These are phyloP conservation scores for Epichloe sp. DNA, from an alignment of 2,329 filamentous ascomycete genomes.

Conservation along the genomic window DNA sequence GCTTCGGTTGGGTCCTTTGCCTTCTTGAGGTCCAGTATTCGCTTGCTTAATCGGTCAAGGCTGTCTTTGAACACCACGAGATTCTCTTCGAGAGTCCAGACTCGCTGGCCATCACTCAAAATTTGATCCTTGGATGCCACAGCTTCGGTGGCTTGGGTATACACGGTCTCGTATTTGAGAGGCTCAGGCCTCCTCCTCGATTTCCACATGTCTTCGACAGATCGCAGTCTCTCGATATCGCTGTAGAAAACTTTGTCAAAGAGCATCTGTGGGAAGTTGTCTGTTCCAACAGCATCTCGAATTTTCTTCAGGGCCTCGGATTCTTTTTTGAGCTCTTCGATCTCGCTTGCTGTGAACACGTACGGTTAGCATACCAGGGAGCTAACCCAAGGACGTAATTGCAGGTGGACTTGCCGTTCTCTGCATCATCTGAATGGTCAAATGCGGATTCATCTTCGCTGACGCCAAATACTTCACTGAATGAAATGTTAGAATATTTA, in stretches of 20 bases:
- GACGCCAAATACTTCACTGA: slow-evolving; percentile 69
- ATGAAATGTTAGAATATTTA: background rate
- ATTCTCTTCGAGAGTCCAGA: slow-evolving; percentile 77
- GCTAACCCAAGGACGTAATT: background rate
- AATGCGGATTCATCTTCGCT: slow-evolving; percentile 78
- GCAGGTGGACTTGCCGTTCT: slow-evolving; percentile 47
- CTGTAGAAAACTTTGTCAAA: slow-evolving; percentile 88
- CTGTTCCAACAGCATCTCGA: slow-evolving; percentile 63
- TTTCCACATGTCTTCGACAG: slow-evolving; percentile 97
- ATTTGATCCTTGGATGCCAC: slow-evolving; percentile 41
- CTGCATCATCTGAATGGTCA: slow-evolving; percentile 65
- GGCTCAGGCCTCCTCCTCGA: slow-evolving; percentile 60
- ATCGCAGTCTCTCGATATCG: slow-evolving; percentile 69
- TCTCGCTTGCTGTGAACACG: slow-evolving; percentile 49
- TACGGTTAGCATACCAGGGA: background rate
- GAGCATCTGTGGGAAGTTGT: slow-evolving; percentile 63
- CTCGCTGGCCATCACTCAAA: slow-evolving; percentile 53
- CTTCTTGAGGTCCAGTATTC: slow-evolving; percentile 52
- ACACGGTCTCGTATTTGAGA: slow-evolving; percentile 53
- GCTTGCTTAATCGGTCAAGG: slow-evolving; percentile 60
- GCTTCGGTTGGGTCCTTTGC: slow-evolving; percentile 32
- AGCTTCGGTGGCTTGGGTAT: slow-evolving; percentile 34
- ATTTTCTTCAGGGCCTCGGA: slow-evolving; percentile 74
- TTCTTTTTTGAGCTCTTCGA: slow-evolving; percentile 75
- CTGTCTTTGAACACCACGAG: slow-evolving; percentile 79